Percentiles rank a stretch among this genome's conserved stretches.
Conservation (phyloP, 805 yeast genomes). For the Torulaspora quercuum region DNA sequence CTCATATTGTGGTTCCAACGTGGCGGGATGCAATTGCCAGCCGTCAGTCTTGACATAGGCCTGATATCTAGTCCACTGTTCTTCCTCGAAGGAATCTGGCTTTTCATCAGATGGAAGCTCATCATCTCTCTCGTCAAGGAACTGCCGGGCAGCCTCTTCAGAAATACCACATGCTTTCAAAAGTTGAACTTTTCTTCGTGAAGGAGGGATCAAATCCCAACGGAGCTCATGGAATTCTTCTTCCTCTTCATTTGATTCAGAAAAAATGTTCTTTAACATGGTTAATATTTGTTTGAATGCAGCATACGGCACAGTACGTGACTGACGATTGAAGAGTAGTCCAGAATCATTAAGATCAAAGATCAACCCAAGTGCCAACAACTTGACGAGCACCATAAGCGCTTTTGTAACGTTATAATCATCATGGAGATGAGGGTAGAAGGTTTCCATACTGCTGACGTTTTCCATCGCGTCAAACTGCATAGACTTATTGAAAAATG, state of each 20-base stretch:
- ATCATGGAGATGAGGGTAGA: conserved; percentile 23
- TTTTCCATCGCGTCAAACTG: conserved; percentile 37
- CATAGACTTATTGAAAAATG: conserved; percentile 46
- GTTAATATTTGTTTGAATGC: conserved; percentile 47
- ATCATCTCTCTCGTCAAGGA: conserved; percentile 36
- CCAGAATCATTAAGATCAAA: conserved; percentile 19
- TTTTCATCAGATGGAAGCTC: conserved; percentile 28
- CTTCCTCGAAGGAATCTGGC: conserved; percentile 31
- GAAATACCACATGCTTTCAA: conserved; percentile 31
- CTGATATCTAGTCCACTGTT: conserved; percentile 34
- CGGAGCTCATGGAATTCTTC: conserved; percentile 31
- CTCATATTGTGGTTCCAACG: conserved; percentile 41
- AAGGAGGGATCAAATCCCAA: conserved; percentile 33
- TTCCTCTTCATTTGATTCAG: conserved; percentile 37
- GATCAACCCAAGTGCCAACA: conserved; percentile 24
- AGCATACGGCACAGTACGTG: conserved; percentile 35
- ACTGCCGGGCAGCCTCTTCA: conserved; percentile 31
- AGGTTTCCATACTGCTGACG: conserved; percentile 24
- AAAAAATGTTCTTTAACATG: conserved; percentile 44
- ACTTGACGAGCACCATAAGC: conserved; percentile 24
- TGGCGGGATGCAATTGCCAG: conserved; percentile 25
- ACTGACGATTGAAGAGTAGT: conserved; percentile 28
- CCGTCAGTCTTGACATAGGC: conserved; percentile 21
- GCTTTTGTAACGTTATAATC: conserved; percentile 28
- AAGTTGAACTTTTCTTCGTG: conserved; percentile 24